A percentile compares a stretch with the other conserved stretches of the same genome.
These are phyloP conservation scores for Daedalea quercina DNA, from an alignment of 768 basidiomycete genomes.

Conservation along the genomic window DNA sequence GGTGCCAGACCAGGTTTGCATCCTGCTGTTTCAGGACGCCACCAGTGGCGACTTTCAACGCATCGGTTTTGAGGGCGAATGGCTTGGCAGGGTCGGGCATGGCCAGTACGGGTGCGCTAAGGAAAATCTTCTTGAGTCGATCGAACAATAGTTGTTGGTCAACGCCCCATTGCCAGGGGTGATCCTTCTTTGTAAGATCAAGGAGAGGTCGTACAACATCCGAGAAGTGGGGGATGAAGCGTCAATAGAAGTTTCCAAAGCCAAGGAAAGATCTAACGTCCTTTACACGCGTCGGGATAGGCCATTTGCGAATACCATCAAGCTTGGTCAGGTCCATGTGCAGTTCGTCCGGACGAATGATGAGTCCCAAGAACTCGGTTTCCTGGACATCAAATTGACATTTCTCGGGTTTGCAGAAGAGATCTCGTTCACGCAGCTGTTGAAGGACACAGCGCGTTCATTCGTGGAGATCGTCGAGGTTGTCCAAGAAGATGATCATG, in stretches of 20 bases:
- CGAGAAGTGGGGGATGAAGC: constrained; percentile 28
- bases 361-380: constrained; percentile 37
- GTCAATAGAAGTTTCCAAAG: constrained; percentile 25
- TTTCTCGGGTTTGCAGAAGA: constrained; percentile 27
- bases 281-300: constrained; percentile 13
- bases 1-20: constrained; percentile 21
- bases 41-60: constrained; percentile 15
- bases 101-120: constrained; percentile 11
- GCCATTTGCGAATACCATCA: constrained; percentile 25
- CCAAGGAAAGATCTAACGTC: constrained; percentile 27
- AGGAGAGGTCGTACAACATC: constrained; percentile 13
- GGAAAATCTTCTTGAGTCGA: constrained; percentile 20
- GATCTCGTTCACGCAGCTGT: constrained; percentile 21
- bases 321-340: constrained; percentile 37
- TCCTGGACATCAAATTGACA: constrained; percentile 29
- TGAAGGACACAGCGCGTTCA: constrained; percentile 14
- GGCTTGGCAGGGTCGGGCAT: constrained; percentile 14
- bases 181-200: constrained; percentile 21
- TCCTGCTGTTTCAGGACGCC: constrained; percentile 11
- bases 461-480: constrained; percentile 12
- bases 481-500: constrained; percentile 15
- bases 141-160: constrained; percentile 21
- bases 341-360: constrained; percentile 26
- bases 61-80: constrained; percentile 14
- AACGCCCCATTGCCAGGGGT: background rate